A percentile compares a stretch with the other conserved stretches of the same genome.
Evolutionary conservation across 768 basidiomycete genomes (phyloP).

Genomic region (Clitopilus passeckerianus): DNA sequence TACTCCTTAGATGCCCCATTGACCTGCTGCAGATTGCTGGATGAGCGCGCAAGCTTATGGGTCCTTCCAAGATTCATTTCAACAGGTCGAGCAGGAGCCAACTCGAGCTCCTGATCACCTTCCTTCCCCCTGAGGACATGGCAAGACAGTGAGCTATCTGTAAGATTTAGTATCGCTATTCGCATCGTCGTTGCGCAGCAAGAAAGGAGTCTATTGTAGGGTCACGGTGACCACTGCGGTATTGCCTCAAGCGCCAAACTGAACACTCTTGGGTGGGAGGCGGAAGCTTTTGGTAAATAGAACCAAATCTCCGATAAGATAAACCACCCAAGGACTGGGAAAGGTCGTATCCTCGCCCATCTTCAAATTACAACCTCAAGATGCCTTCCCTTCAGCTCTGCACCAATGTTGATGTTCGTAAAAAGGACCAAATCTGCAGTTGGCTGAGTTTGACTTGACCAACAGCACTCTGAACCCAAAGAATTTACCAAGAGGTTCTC

Average conservation of each 20-base stretch:
- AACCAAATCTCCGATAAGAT: background rate
- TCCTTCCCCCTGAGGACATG: background rate
- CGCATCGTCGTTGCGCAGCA: background rate
- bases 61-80: background rate
- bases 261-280: background rate
- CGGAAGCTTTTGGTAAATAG: background rate
- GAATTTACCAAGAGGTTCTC: slow-evolving; percentile 49
- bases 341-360: too few species aligned
- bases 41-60: background rate
- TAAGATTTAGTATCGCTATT: slow-evolving; percentile 5
- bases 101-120: background rate
- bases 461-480: slow-evolving; percentile 30
- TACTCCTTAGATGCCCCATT: slow-evolving; percentile 13
- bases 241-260: background rate
- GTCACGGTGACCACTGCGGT: background rate
- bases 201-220: background rate
- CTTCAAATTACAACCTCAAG: background rate
- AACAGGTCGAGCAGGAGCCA: background rate
- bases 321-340: background rate
- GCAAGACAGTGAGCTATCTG: background rate
- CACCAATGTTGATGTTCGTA: slow-evolving; percentile 37
- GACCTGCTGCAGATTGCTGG: too few species aligned
- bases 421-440: too few species aligned
- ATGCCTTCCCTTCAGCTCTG: slow-evolving; percentile 40
- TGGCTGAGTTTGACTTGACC: background rate